Base-by-base conservation (phyloP, 768 basidiomycete genomes). In the Brasilioporus rufonigricans region DNA sequence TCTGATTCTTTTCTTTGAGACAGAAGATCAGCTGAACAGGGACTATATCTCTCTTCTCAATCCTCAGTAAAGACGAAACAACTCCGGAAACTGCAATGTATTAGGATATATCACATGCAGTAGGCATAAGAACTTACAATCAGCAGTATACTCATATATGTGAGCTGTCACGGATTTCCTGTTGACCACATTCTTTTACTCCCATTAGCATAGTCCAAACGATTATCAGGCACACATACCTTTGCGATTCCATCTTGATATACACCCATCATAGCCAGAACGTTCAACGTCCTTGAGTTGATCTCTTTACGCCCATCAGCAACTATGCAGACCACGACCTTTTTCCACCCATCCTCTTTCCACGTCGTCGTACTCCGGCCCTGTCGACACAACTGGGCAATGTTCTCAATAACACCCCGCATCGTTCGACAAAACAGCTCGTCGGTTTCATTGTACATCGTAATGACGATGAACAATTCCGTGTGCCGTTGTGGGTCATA, bases 271-370 rank as follows among this genome's bases (percentile, higher is more conserved):
- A 93, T 85, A 14, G 95, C 96, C 54, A 98, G 81, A 31, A 94
- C 91, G 58, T 85, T 88, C 64, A 93, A 70, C 16, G 89, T 91
- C 56, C 91, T 74, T 38, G 86, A 80, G 67, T 93, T 92, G 71
- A 95, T 89, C 80, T 93, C 93, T 58, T 73, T 66, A 31, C 93
- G 80, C 1, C 91, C 93, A 69, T 95, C 92, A 39, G 87, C 89
- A 9, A 96, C 93, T 61, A 95, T 86, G 65, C 91, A 93, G 10
- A 96, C 89, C 8, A 95, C 94, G 35, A 95, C 91, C 79, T 97
- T 97, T 78, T 97, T 95, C 96, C 96, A 98, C 1, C 93, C 93
- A 0, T 96, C 94, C 68, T 89, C 89, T 1, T 94, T 94, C 96
- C 96, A 98, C n/a, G n/a, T n/a, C 5, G 91, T 97, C 79, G 91